Base-by-base conservation (phyloP, 345 rosid species). In the Dipteronia sinensis region DNA sequence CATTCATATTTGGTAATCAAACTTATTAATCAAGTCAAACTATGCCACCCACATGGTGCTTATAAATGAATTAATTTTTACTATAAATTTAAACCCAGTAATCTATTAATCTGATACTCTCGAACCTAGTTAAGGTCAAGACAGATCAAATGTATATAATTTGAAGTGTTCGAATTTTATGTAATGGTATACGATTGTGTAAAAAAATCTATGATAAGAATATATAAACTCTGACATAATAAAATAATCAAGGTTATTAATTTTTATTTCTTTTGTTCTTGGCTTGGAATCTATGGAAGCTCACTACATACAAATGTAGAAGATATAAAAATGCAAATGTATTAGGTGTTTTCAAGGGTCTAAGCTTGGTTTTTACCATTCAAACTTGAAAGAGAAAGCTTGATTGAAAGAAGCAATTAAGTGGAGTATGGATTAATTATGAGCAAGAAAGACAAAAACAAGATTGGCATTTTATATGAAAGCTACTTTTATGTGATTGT, bases 391-490 rank as follows among this genome's bases (percentile, higher is more conserved):
- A 34, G 38, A 34, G 38, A 34, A 34, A 49, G 20, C 65, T 31
- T 31, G 34, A 34, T 20, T 61, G 76, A 62, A 74, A 72, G 55
- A 31, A 31, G 38, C 4, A 34, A 4, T 34, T 27, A 4, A 34
- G 38, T 34, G 6, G 38, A 34, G 38, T 34, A 6, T 34, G 38
- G 38, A 34, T 34, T 34, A 5, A 34, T 34, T 34, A 34, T 4
- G 55, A 63, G 20, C 27, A 47, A 44, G 31, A 19, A 40, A 67
- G 49, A 75, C 51, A 80, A 75, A 80, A 75, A 64, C 46, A 7
- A 42, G 46, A 42, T 34, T 34, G 38, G 38, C 38, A 34, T 34
- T 34, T 3, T 34, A 34, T 34, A 34, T 34, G 38, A 34, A 34
- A 34, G 38, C 38, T 34, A 34, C 38, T 34, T 34, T 34, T 34